Base-by-base conservation (phyloP, 2,329 filamentous ascomycete genomes). In the Monilinia fructigena region DNA sequence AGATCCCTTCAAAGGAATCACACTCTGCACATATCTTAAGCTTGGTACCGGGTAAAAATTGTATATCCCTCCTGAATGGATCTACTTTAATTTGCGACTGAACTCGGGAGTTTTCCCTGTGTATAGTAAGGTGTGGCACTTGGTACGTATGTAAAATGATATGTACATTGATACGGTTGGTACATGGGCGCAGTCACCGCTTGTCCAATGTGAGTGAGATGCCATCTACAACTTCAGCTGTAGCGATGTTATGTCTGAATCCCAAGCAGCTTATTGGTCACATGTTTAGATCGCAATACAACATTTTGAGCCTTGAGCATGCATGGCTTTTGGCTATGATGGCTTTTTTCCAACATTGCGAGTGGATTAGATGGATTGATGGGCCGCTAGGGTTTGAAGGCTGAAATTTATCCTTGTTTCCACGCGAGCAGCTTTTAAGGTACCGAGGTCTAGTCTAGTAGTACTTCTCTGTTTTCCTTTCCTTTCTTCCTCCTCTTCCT, bases 201-300 rank as follows among this genome's bases (percentile, higher is more conserved):
- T 59, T 65, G 63, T 64, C 62, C 42, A 45, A 65, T 59, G 63
- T 35, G 18, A 63, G 48, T 63, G 35, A 65, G 55, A 65, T 65
- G 23, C 35, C 35, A 53, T 42, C 54, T 42, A 38, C 20, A 42
- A n/a, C 63, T 60, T 65, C 63, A 65, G 63, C 63, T 65, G 53
- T 56, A 55, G n/a, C 40, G 61, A 63, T 55, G 26, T 35, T 45
- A 8, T 55, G 28, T 18, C 12, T 47, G 6, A 26, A 42, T 45
- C 12, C 38, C 20, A 48, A 2, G 10, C 4, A 20, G n/a, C 50
- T 26, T 35, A 63, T 63, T 63, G 61, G 61, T 20, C 14, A 12
- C 16, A 12, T 18, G 20, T 20, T 26, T 16, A 5, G 20, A 63
- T 42, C 38, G 52, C 50, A 55, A 55, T 38, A 56, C 38, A 47